phyloP scores from a whole-genome alignment of 2,329 filamentous ascomycete species.

The Mollisia scopiformis region DNA sequence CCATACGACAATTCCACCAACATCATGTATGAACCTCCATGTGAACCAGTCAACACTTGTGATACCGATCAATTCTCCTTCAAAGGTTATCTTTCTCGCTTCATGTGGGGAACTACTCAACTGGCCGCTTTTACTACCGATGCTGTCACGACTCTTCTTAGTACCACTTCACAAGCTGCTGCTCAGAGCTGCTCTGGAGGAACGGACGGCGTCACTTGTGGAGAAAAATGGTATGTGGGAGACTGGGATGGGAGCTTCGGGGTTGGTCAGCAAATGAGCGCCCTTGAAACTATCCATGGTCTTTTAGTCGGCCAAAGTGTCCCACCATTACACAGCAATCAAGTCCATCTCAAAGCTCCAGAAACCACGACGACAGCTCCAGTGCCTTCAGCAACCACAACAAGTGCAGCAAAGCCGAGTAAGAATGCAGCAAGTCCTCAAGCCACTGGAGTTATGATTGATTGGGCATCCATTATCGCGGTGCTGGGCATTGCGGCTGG shows the following conservation, averaged over 20 bases:
- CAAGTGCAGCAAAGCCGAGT: slow-evolving; percentile 8
- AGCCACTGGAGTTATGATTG: background rate
- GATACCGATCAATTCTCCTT: slow-evolving; percentile 67
- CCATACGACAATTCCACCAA: slow-evolving; percentile 54
- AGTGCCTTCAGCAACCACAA: slow-evolving; percentile 9
- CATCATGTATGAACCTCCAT: slow-evolving; percentile 69
- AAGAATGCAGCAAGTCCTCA: background rate
- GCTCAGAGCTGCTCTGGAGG: slow-evolving; percentile 60
- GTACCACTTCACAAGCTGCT: slow-evolving; percentile 57
- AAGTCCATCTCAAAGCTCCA: slow-evolving; percentile 23
- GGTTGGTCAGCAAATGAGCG: slow-evolving; percentile 67
- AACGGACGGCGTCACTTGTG: slow-evolving; percentile 55
- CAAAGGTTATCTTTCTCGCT: slow-evolving; percentile 69
- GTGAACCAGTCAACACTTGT: slow-evolving; percentile 60
- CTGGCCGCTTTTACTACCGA: slow-evolving; percentile 57
- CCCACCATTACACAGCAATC: slow-evolving; percentile 40
- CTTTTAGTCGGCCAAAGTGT: slow-evolving; percentile 49
- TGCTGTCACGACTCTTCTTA: slow-evolving; percentile 52
- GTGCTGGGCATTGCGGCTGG: background rate
- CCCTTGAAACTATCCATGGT: slow-evolving; percentile 65
- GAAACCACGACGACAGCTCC: slow-evolving; percentile 7
- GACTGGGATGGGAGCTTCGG: slow-evolving; percentile 58
- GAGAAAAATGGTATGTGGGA: slow-evolving; percentile 61
- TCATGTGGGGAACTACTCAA: slow-evolving; percentile 61
- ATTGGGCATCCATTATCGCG: background rate